A percentile compares a stretch with the other conserved stretches of the same genome.
phyloP scores from a whole-genome alignment of 1,284 basidiomycete genomes.

The Sphagnurus paluster region DNA sequence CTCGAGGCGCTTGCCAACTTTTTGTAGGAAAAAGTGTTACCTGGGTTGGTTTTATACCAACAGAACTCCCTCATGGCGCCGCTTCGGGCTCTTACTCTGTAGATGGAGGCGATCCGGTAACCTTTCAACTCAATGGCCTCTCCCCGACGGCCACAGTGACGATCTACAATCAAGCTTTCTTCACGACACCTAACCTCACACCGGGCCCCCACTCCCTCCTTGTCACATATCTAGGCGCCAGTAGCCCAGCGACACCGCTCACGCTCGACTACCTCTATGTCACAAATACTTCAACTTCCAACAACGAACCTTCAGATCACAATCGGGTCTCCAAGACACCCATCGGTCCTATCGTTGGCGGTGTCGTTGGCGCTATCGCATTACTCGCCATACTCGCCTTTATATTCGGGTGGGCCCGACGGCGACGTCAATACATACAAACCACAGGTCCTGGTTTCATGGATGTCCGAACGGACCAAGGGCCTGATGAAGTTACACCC shows the following conservation, averaged over 20 bases:
- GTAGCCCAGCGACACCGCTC: constrained; percentile 16
- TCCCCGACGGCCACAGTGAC: background rate
- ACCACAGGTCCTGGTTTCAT: no score
- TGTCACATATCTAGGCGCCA: constrained; percentile 17
- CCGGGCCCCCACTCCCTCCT: constrained; percentile 15
- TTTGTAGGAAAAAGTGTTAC: constrained; percentile 21
- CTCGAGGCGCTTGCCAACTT: background rate
- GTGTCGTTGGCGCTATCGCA: constrained; percentile 13
- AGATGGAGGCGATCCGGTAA: constrained; percentile 4
- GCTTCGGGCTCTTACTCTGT: constrained; percentile 15
- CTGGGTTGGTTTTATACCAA: constrained; percentile 21
- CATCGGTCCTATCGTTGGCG: constrained; percentile 15
- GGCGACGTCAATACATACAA: background rate
- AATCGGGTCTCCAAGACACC: background rate
- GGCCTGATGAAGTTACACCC: background rate
- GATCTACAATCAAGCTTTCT: constrained; percentile 17
- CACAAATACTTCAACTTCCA: constrained; percentile 12
- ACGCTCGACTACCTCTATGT: constrained; percentile 16
- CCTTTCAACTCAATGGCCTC: constrained; percentile 14
- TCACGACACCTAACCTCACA: constrained; percentile 12
- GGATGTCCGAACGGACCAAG: background rate
- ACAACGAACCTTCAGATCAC: no score
- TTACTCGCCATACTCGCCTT: constrained; percentile 5
- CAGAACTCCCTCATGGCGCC: constrained; percentile 11
- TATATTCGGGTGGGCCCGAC: background rate